These are phyloP conservation scores for Teunomyces funiuensis DNA, from an alignment of 805 yeast genomes.

Conservation along the genomic window DNA sequence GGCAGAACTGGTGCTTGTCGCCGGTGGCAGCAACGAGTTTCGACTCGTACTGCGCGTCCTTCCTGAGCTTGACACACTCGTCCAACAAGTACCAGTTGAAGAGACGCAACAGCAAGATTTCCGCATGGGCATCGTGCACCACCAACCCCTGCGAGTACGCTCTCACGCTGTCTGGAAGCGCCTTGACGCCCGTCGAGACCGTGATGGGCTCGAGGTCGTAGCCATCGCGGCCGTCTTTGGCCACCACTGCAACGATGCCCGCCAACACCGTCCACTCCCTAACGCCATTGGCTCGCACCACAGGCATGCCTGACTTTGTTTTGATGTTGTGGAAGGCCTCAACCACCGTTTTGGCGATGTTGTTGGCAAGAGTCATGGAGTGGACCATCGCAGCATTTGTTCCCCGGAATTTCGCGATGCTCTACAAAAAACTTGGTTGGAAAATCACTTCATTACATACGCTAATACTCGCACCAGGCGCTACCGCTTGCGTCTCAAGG, in stretches of 20 bases:
- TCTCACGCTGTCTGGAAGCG: conserved; percentile 56
- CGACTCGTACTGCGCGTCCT: neutral
- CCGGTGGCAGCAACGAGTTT: neutral
- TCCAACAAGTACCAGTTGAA: conserved; percentile 62
- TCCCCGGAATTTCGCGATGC: too few relatives aligned
- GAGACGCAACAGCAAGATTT: conserved; percentile 67
- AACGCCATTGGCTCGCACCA: conserved; percentile 57
- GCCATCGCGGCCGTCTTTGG: neutral
- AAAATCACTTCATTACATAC: neutral
- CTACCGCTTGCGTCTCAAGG: conserved; percentile 34
- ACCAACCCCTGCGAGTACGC: conserved; percentile 53
- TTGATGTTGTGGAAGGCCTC: conserved; percentile 29
- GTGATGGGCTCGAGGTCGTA: conserved; percentile 38
- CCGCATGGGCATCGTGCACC: conserved; percentile 91
- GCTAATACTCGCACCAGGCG: conserved; percentile 1
- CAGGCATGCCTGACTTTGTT: conserved; percentile 56
- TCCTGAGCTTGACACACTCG: conserved; percentile 35
- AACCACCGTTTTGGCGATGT: conserved; percentile 17
- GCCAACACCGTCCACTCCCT: conserved; percentile 86
- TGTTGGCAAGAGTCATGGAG: conserved; percentile 4
- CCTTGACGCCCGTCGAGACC: conserved; percentile 81
- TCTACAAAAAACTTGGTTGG: neutral
- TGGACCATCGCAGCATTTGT: conserved; percentile 4
- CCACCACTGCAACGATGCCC: conserved; percentile 53
- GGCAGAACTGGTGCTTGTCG: conserved; percentile 17